phyloP scores from a whole-genome alignment of 805 yeast species.

The Starmerella sirachaensis region DNA sequence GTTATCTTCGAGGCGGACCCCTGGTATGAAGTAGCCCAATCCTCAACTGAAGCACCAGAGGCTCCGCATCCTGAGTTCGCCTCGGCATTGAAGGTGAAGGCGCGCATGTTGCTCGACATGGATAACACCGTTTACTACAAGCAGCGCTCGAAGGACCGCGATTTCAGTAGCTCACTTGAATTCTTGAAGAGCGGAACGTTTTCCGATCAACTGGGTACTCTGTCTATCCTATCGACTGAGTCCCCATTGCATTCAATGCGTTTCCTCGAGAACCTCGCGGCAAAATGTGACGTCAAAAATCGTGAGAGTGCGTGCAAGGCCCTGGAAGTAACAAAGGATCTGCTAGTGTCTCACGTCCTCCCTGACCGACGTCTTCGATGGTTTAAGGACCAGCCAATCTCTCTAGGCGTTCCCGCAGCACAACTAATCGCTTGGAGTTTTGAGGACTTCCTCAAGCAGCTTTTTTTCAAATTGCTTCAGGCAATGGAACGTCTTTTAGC shows the following conservation, averaged over 20 bases:
- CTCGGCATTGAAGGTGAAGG: conserved; percentile 51
- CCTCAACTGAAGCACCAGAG: conserved; percentile 21
- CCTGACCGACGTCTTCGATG: conserved; percentile 64
- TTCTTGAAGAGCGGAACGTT: conserved; percentile 85
- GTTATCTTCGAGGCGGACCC: conserved; percentile 40
- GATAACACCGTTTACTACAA: conserved; percentile 67
- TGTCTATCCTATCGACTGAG: conserved; percentile 85
- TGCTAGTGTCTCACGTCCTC: conserved; percentile 73
- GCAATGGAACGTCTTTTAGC: conserved; percentile 70
- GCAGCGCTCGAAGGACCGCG: conserved; percentile 65
- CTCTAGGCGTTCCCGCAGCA: conserved; percentile 36
- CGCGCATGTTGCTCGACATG: conserved; percentile 48
- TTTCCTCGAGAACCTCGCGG: conserved; percentile 65
- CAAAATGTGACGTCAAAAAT: conserved; percentile 79
- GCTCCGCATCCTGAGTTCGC: conserved; percentile 36
- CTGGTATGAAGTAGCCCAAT: conserved; percentile 58
- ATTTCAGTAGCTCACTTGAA: conserved; percentile 61
- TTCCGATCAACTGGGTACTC: conserved; percentile 87
- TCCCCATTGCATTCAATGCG: conserved; percentile 84
- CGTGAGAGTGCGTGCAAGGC: conserved; percentile 89
- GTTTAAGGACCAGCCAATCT: conserved; percentile 64
- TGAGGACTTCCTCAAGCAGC: conserved; percentile 76
- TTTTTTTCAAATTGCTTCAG: conserved; percentile 64
- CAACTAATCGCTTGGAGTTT: conserved; percentile 66
- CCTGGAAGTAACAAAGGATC: conserved; percentile 78